Evolutionary conservation across 805 yeast genomes (phyloP).

Genomic region (Nakazawaea pomicola): DNA sequence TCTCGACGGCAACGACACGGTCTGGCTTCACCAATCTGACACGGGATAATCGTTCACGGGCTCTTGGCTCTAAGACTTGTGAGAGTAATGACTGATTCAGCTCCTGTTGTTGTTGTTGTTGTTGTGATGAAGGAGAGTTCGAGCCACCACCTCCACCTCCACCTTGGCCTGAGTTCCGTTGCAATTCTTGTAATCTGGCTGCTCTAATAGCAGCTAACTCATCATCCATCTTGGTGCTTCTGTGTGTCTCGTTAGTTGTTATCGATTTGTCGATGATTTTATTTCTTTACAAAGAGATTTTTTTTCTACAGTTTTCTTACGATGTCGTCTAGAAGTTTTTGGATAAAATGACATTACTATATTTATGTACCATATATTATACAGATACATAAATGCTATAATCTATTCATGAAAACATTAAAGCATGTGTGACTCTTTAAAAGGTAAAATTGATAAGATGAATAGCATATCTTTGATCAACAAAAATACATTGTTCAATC

Average conservation of each 20-base stretch:
- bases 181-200: slow-evolving; percentile 86
- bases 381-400: too few species aligned
- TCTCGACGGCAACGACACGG: slow-evolving; percentile 83
- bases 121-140: not conserved
- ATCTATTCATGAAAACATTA: too few species aligned
- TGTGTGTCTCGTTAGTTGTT: too few species aligned
- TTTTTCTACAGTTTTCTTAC: not conserved
- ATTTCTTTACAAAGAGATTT: not conserved
- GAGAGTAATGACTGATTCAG: slow-evolving; percentile 36
- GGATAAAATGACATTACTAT: too few species aligned
- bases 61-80: slow-evolving; percentile 74
- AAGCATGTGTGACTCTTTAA: too few species aligned
- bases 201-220: slow-evolving; percentile 89
- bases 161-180: slow-evolving; percentile 50
- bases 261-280: too few species aligned
- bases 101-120: slow-evolving; percentile 1
- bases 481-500: too few species aligned
- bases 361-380: too few species aligned
- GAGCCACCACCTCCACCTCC: slow-evolving; percentile 1
- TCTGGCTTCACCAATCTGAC: slow-evolving; percentile 89
- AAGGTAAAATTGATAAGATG: too few species aligned
- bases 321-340: too few species aligned
- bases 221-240: slow-evolving; percentile 59
- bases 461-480: too few species aligned
- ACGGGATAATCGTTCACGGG: slow-evolving; percentile 82